Conservation (phyloP, 306 rosid species). For the Begonia masoniana region DNA sequence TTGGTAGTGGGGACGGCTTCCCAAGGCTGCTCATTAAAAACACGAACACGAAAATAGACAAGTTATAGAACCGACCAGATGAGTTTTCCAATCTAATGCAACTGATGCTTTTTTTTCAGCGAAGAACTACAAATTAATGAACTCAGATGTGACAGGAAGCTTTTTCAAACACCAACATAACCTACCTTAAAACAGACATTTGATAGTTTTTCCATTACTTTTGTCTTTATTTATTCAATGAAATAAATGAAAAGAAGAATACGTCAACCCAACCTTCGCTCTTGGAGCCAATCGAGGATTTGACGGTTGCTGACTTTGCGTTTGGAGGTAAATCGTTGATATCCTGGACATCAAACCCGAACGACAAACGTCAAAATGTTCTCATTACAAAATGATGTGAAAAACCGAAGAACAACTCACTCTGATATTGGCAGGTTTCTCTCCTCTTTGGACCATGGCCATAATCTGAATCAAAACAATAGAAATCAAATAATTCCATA, state of each 20-base stretch:
- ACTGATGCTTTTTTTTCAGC: too few species aligned
- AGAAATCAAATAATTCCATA: conserved; percentile 1
- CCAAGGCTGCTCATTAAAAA: conserved; percentile 55
- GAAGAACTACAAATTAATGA: too few species aligned
- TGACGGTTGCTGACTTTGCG: conserved; percentile 52
- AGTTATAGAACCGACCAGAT: too few species aligned
- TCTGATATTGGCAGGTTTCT: conserved; percentile 64
- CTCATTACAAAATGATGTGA: not conserved
- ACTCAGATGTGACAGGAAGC: too few species aligned
- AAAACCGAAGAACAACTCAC: conserved; percentile 24
- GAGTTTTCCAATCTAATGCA: too few species aligned
- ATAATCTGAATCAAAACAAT: conserved; percentile 44
- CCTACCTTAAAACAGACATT: too few species aligned
- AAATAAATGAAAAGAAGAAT: not conserved
- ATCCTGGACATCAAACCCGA: conserved; percentile 33
- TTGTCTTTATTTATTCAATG: not conserved
- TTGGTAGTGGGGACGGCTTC: conserved; percentile 45
- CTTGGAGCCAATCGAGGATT: conserved; percentile 52
- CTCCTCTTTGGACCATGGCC: conserved; percentile 82
- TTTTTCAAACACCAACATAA: too few species aligned
- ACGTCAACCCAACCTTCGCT: conserved; percentile 30
- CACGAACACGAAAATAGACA: not conserved
- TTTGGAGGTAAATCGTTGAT: conserved; percentile 51
- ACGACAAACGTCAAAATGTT: conserved; percentile 7
- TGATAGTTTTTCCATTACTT: not conserved